Evolutionary conservation across 2,329 filamentous ascomycete species (phyloP), one percentile per base, ranked within the genome.

Genomic region (Trichoderma endophyticum): DNA sequence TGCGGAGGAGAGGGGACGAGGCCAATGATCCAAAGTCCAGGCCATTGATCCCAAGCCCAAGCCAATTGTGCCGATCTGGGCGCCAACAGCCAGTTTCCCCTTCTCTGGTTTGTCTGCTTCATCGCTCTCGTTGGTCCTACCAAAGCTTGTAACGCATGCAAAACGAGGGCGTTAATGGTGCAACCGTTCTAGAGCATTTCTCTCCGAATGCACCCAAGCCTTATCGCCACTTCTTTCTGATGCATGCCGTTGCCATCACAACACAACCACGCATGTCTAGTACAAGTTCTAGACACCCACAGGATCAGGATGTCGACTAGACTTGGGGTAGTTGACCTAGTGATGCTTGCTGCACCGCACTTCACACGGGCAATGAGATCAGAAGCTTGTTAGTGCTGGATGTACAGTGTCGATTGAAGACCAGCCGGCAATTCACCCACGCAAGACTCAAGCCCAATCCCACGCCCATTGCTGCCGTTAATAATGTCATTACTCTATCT

Each of bases 281-380:
- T 3, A 5, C 51, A 24, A 26, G 21, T 21, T 51, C 30, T n/a
- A 2, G 48, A 66, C 63, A 57, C 63, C 63, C 63, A 56, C 30
- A 56, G 63, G 18, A 56, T 54, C 48, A 54, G 57, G 30, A 51
- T 36, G 34, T 34, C 24, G 64, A 24, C 51, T 30, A 69, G 21
- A 43, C 36, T 67, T 69, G 66, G 66, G 56, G 66, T 60, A 43
- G 56, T 61, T 69, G 66, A 39, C 66, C 66, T 51, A 69, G 66
- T 51, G 66, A 48, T 60, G 54, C 48, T 56, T 8, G 18, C 21
- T 39, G 28, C 65, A 36, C 54, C 54, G 28, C 56, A 59, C 56
- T 59, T 30, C 18, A 30, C 24, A n/a, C 18, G 9, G 18, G 14
- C 57, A 21, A 66, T 57, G 54, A 69, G 43, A 69, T 69, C 66